These are phyloP conservation scores for Sordariomycetes sp. DNA, from an alignment of 2,329 filamentous ascomycete species.

Conservation along the genomic window DNA sequence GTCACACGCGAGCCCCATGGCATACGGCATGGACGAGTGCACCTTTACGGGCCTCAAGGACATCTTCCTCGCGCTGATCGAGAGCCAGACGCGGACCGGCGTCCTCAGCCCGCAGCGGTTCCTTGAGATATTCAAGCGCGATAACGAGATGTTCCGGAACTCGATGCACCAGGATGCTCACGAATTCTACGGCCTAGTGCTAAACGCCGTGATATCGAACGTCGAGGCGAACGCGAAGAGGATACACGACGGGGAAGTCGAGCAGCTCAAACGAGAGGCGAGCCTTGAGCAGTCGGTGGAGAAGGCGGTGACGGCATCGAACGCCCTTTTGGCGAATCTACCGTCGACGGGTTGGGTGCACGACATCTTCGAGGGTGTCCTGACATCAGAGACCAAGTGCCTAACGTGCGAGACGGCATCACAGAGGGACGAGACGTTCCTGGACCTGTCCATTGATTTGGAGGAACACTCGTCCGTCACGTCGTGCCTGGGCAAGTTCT, in stretches of 20 bases:
- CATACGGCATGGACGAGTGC: slow-evolving; percentile 89
- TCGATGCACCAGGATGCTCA: slow-evolving; percentile 98
- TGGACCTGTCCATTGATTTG: slow-evolving; percentile 91
- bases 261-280: slow-evolving; percentile 26
- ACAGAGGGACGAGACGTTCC: slow-evolving; percentile 87
- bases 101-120: slow-evolving; percentile 90
- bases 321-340: neutral
- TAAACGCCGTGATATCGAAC: slow-evolving; percentile 94
- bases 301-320: slow-evolving; percentile 23
- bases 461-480: slow-evolving; percentile 95
- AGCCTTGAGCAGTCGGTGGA: slow-evolving; percentile 6
- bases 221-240: slow-evolving; percentile 78
- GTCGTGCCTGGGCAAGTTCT: slow-evolving; percentile 90
- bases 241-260: slow-evolving; percentile 37
- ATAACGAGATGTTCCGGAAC: slow-evolving; percentile 95
- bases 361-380: slow-evolving; percentile 86
- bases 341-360: slow-evolving; percentile 73
- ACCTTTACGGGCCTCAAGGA: slow-evolving; percentile 93
- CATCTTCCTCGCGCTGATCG: slow-evolving; percentile 84
- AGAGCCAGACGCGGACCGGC: slow-evolving; percentile 70
- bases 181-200: slow-evolving; percentile 85
- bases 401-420: slow-evolving; percentile 93
- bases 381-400: slow-evolving; percentile 94
- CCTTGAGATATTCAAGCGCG: slow-evolving; percentile 81
- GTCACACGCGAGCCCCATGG: slow-evolving; percentile 64